Percentiles rank a stretch among this genome's conserved stretches.
Evolutionary conservation across 2,329 filamentous ascomycete genomes (phyloP).

Genomic region (Colletotrichum sp.): DNA sequence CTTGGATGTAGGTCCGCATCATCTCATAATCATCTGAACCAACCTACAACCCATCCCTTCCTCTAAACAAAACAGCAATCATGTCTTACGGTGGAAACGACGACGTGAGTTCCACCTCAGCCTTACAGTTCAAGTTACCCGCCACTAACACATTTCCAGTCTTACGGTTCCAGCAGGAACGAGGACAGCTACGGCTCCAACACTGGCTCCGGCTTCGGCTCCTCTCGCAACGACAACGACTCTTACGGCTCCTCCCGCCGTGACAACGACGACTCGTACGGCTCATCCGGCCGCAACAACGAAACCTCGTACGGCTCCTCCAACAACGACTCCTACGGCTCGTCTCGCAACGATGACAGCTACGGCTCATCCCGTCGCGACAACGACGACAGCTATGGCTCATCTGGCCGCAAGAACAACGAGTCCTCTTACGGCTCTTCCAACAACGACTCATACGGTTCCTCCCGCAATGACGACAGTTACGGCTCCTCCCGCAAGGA

Average conservation of each 20-base stretch:
- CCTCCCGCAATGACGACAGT: conserved; percentile 18
- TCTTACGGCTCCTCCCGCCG: conserved; percentile 12
- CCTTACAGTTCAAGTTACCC: no score
- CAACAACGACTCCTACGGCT: conserved; percentile 23
- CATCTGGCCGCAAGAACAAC: background rate
- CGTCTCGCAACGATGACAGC: conserved; percentile 14
- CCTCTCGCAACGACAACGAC: background rate
- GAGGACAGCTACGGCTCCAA: conserved; percentile 24
- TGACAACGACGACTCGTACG: conserved; percentile 17
- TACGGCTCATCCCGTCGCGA: conserved; percentile 11
- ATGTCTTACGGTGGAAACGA: conserved; percentile 56
- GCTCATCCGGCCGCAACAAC: conserved; percentile 19
- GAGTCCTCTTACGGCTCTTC: conserved; percentile 23
- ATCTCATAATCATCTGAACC: background rate
- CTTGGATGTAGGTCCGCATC: background rate
- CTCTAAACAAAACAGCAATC: conserved; percentile 23
- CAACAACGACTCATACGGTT: conserved; percentile 22
- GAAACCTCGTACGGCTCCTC: conserved; percentile 24
- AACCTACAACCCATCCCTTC: background rate
- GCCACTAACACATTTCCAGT: conserved; percentile 1
- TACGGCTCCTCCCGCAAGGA: conserved; percentile 23
- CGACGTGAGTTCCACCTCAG: conserved; percentile 30
- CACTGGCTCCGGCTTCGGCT: conserved; percentile 23
- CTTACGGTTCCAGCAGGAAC: conserved; percentile 25
- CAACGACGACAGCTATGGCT: conserved; percentile 21